Evolutionary conservation across 306 rosid genomes (phyloP).

Genomic region (Ceratonia siliqua): DNA sequence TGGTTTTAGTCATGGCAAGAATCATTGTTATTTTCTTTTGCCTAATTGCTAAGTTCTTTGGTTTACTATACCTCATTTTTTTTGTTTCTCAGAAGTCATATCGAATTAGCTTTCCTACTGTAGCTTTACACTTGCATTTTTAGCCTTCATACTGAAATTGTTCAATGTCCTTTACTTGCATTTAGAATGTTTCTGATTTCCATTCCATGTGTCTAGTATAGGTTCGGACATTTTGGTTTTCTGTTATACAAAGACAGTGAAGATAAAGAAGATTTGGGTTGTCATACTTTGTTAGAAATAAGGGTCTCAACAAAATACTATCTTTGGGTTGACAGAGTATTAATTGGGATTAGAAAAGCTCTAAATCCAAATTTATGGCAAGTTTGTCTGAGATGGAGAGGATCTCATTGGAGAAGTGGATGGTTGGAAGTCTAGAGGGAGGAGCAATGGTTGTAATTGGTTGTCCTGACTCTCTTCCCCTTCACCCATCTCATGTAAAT

Average conservation of each 20-base stretch:
- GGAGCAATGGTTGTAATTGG: background rate
- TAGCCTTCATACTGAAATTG: background rate
- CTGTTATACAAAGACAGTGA: background rate
- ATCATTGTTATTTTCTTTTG: background rate
- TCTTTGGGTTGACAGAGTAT: background rate
- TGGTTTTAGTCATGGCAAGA: background rate
- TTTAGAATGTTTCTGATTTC: background rate
- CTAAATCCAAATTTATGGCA: background rate
- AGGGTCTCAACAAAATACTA: background rate
- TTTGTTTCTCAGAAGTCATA: background rate
- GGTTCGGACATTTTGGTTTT: background rate
- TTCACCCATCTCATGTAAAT: no score
- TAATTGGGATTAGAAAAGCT: background rate
- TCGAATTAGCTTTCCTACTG: background rate
- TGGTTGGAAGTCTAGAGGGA: background rate
- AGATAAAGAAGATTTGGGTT: background rate
- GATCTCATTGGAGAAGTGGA: background rate
- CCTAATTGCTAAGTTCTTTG: background rate
- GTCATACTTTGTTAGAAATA: background rate
- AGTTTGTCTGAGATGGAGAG: background rate
- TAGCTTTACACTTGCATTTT: background rate
- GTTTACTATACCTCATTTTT: constrained; percentile 8
- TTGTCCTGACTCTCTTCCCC: no score
- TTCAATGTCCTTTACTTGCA: background rate
- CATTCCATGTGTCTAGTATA: background rate